These are phyloP conservation scores for Clitopilus passeckerianus DNA, from an alignment of 768 basidiomycete species.

Conservation along the genomic window DNA sequence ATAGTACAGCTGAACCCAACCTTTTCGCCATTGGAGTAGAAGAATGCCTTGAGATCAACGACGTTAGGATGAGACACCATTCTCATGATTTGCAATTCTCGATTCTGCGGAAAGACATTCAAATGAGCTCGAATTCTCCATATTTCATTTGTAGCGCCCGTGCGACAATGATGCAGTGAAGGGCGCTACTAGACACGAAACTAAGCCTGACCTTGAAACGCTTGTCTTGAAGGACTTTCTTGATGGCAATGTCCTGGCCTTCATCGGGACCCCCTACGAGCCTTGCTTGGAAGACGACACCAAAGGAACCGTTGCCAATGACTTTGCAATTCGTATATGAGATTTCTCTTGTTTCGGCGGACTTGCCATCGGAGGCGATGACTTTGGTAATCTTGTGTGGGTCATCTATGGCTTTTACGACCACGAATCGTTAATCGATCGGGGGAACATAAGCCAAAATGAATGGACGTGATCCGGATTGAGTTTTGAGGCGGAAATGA, in stretches of 20 bases:
- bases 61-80: constrained; percentile 96
- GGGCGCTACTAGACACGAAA: constrained; percentile 9
- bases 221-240: constrained; percentile 99
- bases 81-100: constrained; percentile 98
- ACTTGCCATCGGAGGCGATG: constrained; percentile 91
- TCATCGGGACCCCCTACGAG: constrained; percentile 64
- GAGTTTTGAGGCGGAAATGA: not conserved
- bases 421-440: not conserved
- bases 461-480: not conserved
- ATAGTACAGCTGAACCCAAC: constrained; percentile 34
- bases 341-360: constrained; percentile 81
- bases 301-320: constrained; percentile 98
- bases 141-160: not conserved
- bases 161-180: not conserved
- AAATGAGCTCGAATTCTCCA: not conserved
- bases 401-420: constrained; percentile 75
- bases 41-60: constrained; percentile 95
- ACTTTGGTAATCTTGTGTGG: constrained; percentile 96
- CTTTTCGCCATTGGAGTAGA: constrained; percentile 99
- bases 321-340: constrained; percentile 98
- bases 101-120: constrained; percentile 59
- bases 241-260: constrained; percentile 93
- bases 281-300: constrained; percentile 96
- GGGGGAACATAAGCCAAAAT: not conserved
- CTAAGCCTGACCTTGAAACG: constrained; percentile 86